Percentiles rank a stretch among this genome's conserved stretches.
phyloP scores from a whole-genome alignment of 176 grass and related monocot genomes.

The Eragrostis curvula region DNA sequence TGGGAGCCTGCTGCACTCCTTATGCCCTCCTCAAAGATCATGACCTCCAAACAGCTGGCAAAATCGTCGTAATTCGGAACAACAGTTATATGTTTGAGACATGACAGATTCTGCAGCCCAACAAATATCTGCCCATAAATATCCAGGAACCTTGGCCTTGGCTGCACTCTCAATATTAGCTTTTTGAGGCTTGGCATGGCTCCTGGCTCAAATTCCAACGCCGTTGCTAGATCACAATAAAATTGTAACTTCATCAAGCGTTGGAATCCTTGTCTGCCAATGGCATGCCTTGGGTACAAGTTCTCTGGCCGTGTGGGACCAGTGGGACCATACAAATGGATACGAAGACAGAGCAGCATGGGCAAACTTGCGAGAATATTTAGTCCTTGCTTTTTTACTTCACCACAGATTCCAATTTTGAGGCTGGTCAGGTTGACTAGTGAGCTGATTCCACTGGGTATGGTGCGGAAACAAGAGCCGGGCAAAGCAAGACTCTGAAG shows the following conservation, averaged over 20 bases:
- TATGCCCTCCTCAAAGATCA: background rate
- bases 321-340: too few species aligned
- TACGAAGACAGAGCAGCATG: background rate
- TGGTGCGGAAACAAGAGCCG: accelerated
- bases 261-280: constrained; percentile 2
- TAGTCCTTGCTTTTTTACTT: background rate
- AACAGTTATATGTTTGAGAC: background rate
- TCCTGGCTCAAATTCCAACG: background rate
- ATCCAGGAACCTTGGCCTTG: too few species aligned
- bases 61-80: too few species aligned
- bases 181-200: constrained; percentile 34
- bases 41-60: too few species aligned
- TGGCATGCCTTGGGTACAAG: background rate
- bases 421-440: background rate
- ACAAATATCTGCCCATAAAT: too few species aligned
- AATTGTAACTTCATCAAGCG: background rate
- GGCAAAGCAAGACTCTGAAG: background rate
- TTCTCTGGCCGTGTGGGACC: too few species aligned
- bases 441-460: background rate
- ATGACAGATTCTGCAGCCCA: background rate
- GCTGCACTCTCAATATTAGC: background rate
- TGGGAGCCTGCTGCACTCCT: background rate
- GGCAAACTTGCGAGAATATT: constrained; percentile 12
- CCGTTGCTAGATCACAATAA: too few species aligned
- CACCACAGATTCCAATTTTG: accelerated